Evolutionary conservation across 805 yeast genomes (phyloP).

Genomic region (Metschnikowia colocasiae): DNA sequence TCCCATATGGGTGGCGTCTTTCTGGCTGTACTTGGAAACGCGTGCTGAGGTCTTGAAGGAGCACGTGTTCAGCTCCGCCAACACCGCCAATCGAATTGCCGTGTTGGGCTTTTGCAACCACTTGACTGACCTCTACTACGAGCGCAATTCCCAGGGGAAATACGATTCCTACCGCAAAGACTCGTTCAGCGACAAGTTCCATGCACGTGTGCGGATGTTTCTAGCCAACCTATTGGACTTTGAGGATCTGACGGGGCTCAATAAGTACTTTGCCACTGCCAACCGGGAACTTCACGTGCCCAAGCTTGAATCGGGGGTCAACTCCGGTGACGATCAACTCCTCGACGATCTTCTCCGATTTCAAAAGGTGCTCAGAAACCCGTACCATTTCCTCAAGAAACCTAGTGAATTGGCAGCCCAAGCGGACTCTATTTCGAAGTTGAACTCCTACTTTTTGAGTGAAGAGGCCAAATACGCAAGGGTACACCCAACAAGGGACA

Average conservation of each 20-base stretch:
- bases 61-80: conserved; percentile 26
- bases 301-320: conserved; percentile 15
- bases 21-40: conserved; percentile 39
- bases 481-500: conserved; percentile 18
- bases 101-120: conserved; percentile 38
- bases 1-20: conserved; percentile 16
- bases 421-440: conserved; percentile 24
- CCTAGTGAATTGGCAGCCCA: conserved; percentile 20
- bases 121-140: conserved; percentile 31
- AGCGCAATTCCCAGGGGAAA: conserved; percentile 19
- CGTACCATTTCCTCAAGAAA: conserved; percentile 28
- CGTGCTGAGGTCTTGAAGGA: conserved; percentile 23
- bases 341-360: conserved; percentile 32
- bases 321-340: conserved; percentile 24
- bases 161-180: conserved; percentile 35
- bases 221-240: conserved; percentile 31
- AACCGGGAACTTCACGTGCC: conserved; percentile 26
- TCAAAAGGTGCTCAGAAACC: conserved; percentile 33
- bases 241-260: conserved; percentile 45
- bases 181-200: conserved; percentile 36
- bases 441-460: conserved; percentile 27
- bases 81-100: conserved; percentile 35
- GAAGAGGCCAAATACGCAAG: conserved; percentile 27
- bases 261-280: conserved; percentile 35
- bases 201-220: conserved; percentile 33